phyloP scores from a whole-genome alignment of 768 basidiomycete genomes.

The Tulasnella sp. region DNA sequence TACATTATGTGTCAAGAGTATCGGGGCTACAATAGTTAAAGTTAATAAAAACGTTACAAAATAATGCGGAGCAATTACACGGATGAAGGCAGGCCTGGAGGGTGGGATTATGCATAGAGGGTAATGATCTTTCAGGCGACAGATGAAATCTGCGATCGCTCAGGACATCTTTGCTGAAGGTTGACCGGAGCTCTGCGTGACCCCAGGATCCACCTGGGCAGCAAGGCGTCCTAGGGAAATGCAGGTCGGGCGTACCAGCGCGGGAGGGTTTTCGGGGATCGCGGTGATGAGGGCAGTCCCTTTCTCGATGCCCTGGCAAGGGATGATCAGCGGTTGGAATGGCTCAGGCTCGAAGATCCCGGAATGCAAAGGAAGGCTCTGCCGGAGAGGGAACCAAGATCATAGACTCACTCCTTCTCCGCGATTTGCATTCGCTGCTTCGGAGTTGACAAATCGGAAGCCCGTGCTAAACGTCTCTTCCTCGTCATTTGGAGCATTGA shows the following conservation, averaged over 20 bases:
- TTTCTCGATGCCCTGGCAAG: no score
- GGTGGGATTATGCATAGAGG: not conserved
- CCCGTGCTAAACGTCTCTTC: not conserved
- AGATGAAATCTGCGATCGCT: not conserved
- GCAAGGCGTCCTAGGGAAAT: no score
- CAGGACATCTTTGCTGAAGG: no score
- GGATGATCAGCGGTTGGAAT: no score
- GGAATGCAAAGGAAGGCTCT: not conserved
- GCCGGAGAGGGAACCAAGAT: not conserved
- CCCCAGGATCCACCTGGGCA: no score
- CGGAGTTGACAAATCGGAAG: not conserved
- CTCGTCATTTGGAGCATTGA: not conserved
- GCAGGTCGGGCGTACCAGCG: no score
- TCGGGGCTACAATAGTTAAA: not conserved
- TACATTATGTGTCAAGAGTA: not conserved
- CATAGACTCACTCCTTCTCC: not conserved
- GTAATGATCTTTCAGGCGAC: not conserved
- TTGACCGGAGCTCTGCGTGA: no score
- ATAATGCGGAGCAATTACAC: not conserved
- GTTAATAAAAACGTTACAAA: not conserved
- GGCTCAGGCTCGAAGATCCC: no score
- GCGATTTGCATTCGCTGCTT: not conserved
- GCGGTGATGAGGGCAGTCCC: no score
- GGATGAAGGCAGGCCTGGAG: not conserved
- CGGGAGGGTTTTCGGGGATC: no score